Evolutionary conservation across 768 basidiomycete genomes (phyloP).

Genomic region (Gloeophyllum trabeum): DNA sequence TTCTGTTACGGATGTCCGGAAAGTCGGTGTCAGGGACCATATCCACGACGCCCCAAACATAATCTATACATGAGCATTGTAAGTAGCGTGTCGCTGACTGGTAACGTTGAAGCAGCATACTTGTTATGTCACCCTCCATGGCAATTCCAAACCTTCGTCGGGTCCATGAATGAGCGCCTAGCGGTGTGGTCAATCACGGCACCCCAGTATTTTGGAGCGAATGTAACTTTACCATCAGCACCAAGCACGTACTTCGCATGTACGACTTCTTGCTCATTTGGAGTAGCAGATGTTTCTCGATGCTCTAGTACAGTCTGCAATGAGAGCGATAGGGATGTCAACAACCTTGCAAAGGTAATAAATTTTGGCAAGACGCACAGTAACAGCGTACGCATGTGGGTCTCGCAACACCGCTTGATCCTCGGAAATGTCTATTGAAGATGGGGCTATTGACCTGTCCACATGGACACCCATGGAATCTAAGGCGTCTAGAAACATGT

Average conservation of each 20-base stretch:
- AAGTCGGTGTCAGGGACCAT: conserved; percentile 61
- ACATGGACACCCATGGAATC: background rate
- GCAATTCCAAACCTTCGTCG: conserved; percentile 21
- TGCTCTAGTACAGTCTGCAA: conserved; percentile 6
- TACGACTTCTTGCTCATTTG: conserved; percentile 11
- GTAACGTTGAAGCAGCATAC: conserved; percentile 7
- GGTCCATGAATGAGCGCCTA: conserved; percentile 24
- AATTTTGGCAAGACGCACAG: conserved; percentile 2
- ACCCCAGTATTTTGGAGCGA: background rate
- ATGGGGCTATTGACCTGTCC: background rate
- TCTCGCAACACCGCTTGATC: conserved; percentile 6
- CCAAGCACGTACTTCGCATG: conserved; percentile 24
- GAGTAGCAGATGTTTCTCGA: conserved; percentile 10
- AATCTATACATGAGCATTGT: conserved; percentile 11
- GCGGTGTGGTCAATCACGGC: background rate
- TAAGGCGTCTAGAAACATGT: background rate
- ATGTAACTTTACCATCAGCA: conserved; percentile 16
- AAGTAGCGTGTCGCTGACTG: background rate
- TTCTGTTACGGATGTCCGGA: conserved; percentile 61
- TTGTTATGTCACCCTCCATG: conserved; percentile 26
- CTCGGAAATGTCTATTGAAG: conserved; percentile 5
- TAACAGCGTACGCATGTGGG: conserved; percentile 7
- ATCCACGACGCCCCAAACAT: conserved; percentile 33
- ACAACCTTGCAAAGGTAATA: background rate
- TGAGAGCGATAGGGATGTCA: background rate